phyloP scores from a whole-genome alignment of 345 rosid species.

The Pugionium cornutum region DNA sequence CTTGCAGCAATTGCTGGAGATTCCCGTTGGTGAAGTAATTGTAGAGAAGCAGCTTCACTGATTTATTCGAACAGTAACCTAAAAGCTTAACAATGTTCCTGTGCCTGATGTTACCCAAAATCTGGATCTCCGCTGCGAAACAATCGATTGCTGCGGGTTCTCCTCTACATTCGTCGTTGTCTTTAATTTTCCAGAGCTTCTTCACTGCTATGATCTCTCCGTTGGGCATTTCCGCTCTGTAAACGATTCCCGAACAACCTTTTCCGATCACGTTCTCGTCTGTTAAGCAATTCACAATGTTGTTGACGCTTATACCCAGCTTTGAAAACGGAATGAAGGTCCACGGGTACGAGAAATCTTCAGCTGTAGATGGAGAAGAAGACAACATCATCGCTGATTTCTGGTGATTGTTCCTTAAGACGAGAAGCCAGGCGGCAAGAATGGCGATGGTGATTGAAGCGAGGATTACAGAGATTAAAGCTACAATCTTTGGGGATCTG shows the following conservation, averaged over 20 bases:
- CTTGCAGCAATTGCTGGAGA: constrained; percentile 71
- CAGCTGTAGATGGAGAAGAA: constrained; percentile 49
- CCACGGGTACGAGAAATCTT: constrained; percentile 95
- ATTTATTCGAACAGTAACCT: constrained; percentile 85
- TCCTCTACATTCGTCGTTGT: constrained; percentile 38
- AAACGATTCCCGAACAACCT: constrained; percentile 92
- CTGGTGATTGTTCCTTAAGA: constrained; percentile 57
- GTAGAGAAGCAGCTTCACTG: constrained; percentile 82
- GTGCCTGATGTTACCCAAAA: constrained; percentile 86
- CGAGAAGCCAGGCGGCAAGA: constrained; percentile 64
- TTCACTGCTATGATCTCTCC: constrained; percentile 84
- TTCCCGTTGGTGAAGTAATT: constrained; percentile 84
- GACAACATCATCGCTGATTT: constrained; percentile 52
- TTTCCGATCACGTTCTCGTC: constrained; percentile 92
- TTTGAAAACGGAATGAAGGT: constrained; percentile 94
- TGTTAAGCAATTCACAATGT: constrained; percentile 67
- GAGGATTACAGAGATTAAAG: constrained; percentile 62
- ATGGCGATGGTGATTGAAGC: constrained; percentile 59
- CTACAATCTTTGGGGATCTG: constrained; percentile 67
- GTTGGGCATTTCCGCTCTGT: constrained; percentile 79
- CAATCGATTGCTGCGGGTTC: constrained; percentile 59
- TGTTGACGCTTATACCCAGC: constrained; percentile 66
- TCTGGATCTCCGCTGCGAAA: constrained; percentile 90
- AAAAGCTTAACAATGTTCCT: constrained; percentile 83
- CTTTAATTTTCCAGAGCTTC: constrained; percentile 81